Evolutionary conservation across 192 early-diverging fungal genomes (phyloP), one percentile per base, ranked within the genome.

Genomic region (Umbelopsis ramanniana): DNA sequence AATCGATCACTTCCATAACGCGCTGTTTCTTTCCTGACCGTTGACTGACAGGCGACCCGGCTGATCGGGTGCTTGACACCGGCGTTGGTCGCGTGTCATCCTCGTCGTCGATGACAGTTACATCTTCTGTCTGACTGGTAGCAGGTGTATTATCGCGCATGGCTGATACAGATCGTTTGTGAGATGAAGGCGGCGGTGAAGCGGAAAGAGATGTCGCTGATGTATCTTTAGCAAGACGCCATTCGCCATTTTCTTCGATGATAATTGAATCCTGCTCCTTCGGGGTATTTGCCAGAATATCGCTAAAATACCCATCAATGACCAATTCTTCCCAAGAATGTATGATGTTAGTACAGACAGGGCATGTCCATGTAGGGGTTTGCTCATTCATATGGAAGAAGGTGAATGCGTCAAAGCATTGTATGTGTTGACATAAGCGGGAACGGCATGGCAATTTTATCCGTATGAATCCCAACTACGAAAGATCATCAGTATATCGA

Each of bases 331-430:
- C 80, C 70, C 83, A 84, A 4, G 87, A 84, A 33, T 70, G 69
- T 46, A 88, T 83, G 17, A 66, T 52, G 22, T 73, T 46, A 52
- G 79, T 81, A 71, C 94, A 96, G 0, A 96, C 87, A 0, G 93
- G 92, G 47, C 94, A 96, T 54, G 81, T 86, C 89, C 89, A 93
- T 7, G 85, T 86, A 0, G 88, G 85, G 2, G 83, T 82, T 52
- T 85, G 86, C 55, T 89, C 86, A 52, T 93, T 93, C 73, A 96
- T 83, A 52, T 86, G 78, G 47, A 96, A 80, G 70, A 90, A 94
- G 1, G 86, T 89, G 7, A 81, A 85, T 15, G 81, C 85, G 68
- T 96, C 94, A 80, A 94, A 96, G 76, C 94, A 96, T 75, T 96
- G 93, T n/a, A 91, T 57, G 73, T 96, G 94, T 45, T 86, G 71